Evolutionary conservation across 441 rosid genomes (phyloP).

Genomic region (Gossypium gossypioides): DNA sequence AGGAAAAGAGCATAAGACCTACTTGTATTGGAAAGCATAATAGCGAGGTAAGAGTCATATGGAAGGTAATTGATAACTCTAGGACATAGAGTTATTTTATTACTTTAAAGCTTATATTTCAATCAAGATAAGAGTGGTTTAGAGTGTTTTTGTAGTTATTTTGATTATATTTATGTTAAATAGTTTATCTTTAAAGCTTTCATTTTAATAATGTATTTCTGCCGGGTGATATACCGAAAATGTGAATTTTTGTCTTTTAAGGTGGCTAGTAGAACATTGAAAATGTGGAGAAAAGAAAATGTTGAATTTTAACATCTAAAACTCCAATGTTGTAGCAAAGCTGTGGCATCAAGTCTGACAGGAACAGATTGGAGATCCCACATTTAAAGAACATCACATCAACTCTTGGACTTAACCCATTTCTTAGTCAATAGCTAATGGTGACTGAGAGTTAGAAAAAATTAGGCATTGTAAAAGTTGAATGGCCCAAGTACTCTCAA

Average conservation of each 20-base stretch:
- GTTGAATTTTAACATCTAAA: too few relatives aligned
- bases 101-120: background rate
- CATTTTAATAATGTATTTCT: background rate
- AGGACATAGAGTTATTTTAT: background rate
- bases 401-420: too few relatives aligned
- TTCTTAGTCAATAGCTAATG: too few relatives aligned
- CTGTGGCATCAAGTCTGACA: too few relatives aligned
- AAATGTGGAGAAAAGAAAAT: too few relatives aligned
- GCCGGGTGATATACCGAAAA: background rate
- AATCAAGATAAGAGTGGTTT: background rate
- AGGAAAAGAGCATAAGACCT: background rate
- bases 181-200: background rate
- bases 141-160: background rate
- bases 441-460: too few relatives aligned
- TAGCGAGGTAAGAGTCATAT: background rate
- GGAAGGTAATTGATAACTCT: background rate
- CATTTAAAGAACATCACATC: too few relatives aligned
- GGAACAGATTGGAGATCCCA: too few relatives aligned
- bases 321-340: too few relatives aligned
- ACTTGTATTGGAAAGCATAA: background rate
- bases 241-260: background rate
- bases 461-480: too few relatives aligned
- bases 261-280: too few relatives aligned
- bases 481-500: too few relatives aligned
- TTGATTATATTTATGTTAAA: background rate